These are phyloP conservation scores for Phytophthora citrophthora DNA, from an alignment of 352 stramenopile species.

Conservation along the genomic window DNA sequence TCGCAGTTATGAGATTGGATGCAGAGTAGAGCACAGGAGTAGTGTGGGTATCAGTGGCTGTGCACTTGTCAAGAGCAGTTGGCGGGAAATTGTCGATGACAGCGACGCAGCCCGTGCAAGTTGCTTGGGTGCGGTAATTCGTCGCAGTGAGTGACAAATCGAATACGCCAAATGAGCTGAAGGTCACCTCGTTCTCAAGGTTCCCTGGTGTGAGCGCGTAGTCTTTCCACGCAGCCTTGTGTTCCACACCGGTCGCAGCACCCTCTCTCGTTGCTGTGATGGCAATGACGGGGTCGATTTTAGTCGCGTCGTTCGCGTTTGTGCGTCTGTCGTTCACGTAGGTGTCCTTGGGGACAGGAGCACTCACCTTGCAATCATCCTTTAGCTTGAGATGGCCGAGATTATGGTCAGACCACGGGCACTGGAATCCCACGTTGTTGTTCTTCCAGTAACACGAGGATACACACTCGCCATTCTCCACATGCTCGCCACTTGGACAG, in stretches of 20 bases:
- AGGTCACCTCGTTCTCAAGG: conserved; percentile 26
- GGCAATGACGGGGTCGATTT: conserved; percentile 8
- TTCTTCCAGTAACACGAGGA: conserved; percentile 17
- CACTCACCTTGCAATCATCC: conserved; percentile 8
- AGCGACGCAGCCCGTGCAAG: conserved; percentile 32
- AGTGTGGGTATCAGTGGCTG: neutral
- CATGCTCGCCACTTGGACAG: conserved; percentile 3
- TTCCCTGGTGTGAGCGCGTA: conserved; percentile 5
- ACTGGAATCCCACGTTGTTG: conserved; percentile 7
- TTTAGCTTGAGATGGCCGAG: conserved; percentile 1
- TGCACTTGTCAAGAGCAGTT: conserved; percentile 2
- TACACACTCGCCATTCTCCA: neutral
- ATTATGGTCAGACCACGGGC: neutral
- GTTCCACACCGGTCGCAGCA: neutral
- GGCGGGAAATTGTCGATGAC: conserved; percentile 33
- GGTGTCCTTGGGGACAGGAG: conserved; percentile 24
- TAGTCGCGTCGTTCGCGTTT: conserved; percentile 12
- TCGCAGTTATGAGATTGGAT: conserved; percentile 9
- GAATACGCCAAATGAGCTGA: conserved; percentile 36
- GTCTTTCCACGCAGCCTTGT: conserved; percentile 17
- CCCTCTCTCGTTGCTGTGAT: conserved; percentile 22
- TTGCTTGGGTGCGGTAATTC: conserved; percentile 21
- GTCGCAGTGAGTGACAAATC: conserved; percentile 29
- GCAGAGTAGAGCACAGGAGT: conserved; percentile 1
- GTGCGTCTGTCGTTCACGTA: conserved; percentile 26